Evolutionary conservation across 495 filamentous ascomycete species (phyloP).

Genomic region (Talaromyces nanjingensis): DNA sequence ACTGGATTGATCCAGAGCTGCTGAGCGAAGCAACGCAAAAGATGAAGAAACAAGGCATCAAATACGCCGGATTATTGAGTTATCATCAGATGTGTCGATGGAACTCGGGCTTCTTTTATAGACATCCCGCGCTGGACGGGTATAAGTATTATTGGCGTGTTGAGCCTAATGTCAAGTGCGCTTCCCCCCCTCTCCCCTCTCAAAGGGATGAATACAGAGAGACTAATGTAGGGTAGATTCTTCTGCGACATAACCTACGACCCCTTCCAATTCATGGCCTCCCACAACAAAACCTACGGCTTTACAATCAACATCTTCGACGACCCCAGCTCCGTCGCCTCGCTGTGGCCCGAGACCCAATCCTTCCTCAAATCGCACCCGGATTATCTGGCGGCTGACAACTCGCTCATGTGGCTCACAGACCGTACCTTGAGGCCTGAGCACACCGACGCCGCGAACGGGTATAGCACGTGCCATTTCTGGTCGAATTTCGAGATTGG

Average conservation of each 20-base stretch:
- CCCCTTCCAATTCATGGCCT: constrained; percentile 96
- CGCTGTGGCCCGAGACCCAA: constrained; percentile 87
- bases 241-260: constrained; percentile 99
- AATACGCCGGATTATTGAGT: constrained; percentile 79
- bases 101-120: constrained; percentile 97
- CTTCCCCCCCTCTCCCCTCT: not conserved
- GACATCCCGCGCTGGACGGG: constrained; percentile 78
- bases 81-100: constrained; percentile 99
- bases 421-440: constrained; percentile 71
- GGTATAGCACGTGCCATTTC: constrained; percentile 98
- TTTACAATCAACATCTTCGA: constrained; percentile 99
- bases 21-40: constrained; percentile 77
- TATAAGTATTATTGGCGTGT: constrained; percentile 98
- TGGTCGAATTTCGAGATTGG: constrained; percentile 99
- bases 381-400: constrained; percentile 72
- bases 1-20: constrained; percentile 84
- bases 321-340: constrained; percentile 71
- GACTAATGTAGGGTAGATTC: constrained; percentile 39
- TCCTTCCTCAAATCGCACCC: constrained; percentile 84
- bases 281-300: constrained; percentile 96
- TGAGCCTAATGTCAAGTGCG: constrained; percentile 83
- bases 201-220: no score
- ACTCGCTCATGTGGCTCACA: constrained; percentile 78
- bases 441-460: constrained; percentile 70
- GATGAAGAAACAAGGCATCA: constrained; percentile 74